A percentile compares a stretch with the other conserved stretches of the same genome.
phyloP scores from a whole-genome alignment of 495 filamentous ascomycete species.

The Tuber indicum region DNA sequence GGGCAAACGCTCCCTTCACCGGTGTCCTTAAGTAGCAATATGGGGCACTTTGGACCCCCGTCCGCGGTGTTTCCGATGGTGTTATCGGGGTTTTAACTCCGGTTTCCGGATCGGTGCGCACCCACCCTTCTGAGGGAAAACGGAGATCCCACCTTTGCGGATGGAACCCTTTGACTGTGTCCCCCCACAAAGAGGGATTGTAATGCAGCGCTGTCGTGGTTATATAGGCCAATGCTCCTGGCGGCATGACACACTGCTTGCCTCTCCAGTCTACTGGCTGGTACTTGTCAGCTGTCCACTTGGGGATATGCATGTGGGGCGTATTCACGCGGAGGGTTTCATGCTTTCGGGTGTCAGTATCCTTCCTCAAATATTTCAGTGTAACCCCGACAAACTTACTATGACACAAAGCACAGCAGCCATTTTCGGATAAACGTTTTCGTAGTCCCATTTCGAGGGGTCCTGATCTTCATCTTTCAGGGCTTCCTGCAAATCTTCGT shows the following conservation, averaged over 20 bases:
- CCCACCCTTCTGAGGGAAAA: conserved; percentile 15
- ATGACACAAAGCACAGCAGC: conserved; percentile 43
- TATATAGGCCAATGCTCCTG: conserved; percentile 42
- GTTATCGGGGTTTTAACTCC: conserved; percentile 19
- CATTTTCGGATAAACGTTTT: conserved; percentile 43
- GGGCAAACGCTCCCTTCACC: conserved; percentile 32
- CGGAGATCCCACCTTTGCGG: conserved; percentile 37
- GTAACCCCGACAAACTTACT: conserved; percentile 35
- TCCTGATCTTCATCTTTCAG: conserved; percentile 41
- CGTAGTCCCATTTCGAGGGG: conserved; percentile 44
- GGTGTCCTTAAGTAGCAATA: conserved; percentile 41
- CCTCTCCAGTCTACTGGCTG: conserved; percentile 37
- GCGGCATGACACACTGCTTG: conserved; percentile 41
- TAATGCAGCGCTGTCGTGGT: conserved; percentile 45
- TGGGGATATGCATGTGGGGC: conserved; percentile 44
- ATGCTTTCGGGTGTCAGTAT: conserved; percentile 26
- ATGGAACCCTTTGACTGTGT: conserved; percentile 38
- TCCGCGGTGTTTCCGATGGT: conserved; percentile 6
- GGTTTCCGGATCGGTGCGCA: conserved; percentile 16
- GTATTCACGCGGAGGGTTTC: conserved; percentile 48
- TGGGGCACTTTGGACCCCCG: conserved; percentile 15
- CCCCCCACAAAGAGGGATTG: conserved; percentile 48
- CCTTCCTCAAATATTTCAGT: not conserved
- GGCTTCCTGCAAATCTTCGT: conserved; percentile 47
- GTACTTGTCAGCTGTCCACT: conserved; percentile 39